Percentiles rank a stretch among this genome's conserved stretches.
Evolutionary conservation across 306 rosid genomes (phyloP).

Genomic region (Lathyrus tuberosus): DNA sequence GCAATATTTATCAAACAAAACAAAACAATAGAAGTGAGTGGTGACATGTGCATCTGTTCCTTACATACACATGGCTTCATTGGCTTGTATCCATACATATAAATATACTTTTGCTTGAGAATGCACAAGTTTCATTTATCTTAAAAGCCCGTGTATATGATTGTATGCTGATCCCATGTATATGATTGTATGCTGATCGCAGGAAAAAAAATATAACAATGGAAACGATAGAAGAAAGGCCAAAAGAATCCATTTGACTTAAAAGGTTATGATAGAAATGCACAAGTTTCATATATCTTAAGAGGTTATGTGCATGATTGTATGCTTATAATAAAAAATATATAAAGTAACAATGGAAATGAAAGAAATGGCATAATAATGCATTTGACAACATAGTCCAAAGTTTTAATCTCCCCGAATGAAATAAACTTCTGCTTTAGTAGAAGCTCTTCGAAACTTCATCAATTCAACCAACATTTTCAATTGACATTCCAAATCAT

Average conservation of each 20-base stretch:
- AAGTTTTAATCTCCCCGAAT: constrained; percentile 43
- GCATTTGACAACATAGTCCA: neutral
- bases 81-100: too few species aligned
- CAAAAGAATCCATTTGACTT: neutral
- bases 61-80: neutral
- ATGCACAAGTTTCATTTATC: neutral
- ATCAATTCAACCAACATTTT: constrained; percentile 75
- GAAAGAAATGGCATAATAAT: neutral
- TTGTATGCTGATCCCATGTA: neutral
- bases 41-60: neutral
- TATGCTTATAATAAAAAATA: neutral
- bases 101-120: neutral
- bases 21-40: neutral
- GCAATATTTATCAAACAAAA: neutral
- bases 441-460: constrained; percentile 80
- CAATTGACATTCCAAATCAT: constrained; percentile 56
- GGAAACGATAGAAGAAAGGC: neutral
- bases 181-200: neutral
- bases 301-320: neutral
- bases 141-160: neutral
- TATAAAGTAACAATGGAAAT: neutral
- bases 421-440: constrained; percentile 69
- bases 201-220: neutral
- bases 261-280: too few species aligned
- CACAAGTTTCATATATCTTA: neutral